A percentile compares a stretch with the other conserved stretches of the same genome.
These are phyloP conservation scores for Coemansia sp. DNA, from an alignment of 192 early-diverging fungal genomes.

Conservation along the genomic window DNA sequence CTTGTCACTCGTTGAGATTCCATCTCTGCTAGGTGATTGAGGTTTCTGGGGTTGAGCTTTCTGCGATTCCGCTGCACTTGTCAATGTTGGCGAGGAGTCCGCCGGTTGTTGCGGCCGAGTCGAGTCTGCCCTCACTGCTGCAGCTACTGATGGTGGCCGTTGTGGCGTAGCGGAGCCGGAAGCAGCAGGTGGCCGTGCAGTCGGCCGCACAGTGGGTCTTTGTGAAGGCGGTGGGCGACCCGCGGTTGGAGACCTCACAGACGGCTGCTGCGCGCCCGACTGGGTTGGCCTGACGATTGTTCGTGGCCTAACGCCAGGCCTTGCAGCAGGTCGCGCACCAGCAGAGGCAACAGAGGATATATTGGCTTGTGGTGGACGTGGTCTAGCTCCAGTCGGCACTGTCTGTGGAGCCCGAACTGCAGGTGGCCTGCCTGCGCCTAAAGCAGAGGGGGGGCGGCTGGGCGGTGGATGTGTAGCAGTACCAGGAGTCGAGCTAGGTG, in stretches of 20 bases:
- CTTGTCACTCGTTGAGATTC: not conserved
- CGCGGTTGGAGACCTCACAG: constrained; percentile 3
- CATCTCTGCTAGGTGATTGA: not conserved
- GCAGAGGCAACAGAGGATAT: constrained; percentile 4
- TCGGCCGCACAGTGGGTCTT: not conserved
- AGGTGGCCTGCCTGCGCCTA: constrained; percentile 2
- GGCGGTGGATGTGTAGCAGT: not conserved
- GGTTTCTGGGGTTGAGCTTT: not conserved
- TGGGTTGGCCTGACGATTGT: not conserved
- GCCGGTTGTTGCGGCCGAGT: not conserved
- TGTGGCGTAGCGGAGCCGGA: not conserved
- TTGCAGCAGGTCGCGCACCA: constrained; percentile 1
- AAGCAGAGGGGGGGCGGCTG: not conserved
- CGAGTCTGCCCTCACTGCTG: not conserved
- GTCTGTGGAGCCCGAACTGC: constrained; percentile 8
- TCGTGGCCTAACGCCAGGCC: not conserved
- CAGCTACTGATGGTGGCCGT: not conserved
- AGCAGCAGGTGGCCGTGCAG: not conserved
- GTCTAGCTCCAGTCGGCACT: constrained; percentile 17
- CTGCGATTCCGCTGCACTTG: not conserved
- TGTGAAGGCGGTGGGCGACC: constrained; percentile 25
- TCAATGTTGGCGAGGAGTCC: not conserved
- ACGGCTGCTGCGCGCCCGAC: not conserved
- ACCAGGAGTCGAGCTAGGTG: not conserved
- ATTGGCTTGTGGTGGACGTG: constrained; percentile 15